These are phyloP conservation scores for Xylaria sp. DNA, from an alignment of 2,329 filamentous ascomycete species.

Conservation along the genomic window DNA sequence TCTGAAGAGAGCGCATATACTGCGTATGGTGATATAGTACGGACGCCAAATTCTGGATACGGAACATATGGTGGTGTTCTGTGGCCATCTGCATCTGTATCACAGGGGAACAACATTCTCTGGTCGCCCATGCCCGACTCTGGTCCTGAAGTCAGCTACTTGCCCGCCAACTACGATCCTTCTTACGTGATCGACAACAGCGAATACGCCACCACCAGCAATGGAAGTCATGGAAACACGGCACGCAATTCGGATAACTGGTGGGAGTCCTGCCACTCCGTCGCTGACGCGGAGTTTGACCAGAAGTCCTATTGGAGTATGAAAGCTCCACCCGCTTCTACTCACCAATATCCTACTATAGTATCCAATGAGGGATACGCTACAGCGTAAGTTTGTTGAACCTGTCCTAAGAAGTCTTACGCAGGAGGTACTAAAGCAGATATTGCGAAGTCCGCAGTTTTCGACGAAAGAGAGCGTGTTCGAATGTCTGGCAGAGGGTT, in stretches of 20 bases:
- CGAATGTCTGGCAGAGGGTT: conserved; percentile 28
- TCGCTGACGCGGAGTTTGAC: conserved; percentile 17
- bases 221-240: conserved; percentile 4
- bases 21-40: conserved; percentile 15
- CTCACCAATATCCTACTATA: conserved; percentile 10
- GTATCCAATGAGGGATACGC: conserved; percentile 6
- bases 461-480: conserved; percentile 14
- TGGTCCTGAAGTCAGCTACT: not conserved
- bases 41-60: conserved; percentile 16
- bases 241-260: conserved; percentile 2
- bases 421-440: not conserved
- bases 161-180: not conserved
- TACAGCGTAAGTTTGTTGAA: conserved; percentile 15
- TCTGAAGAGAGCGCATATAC: conserved; percentile 20
- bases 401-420: not conserved
- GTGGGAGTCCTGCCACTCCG: conserved; percentile 22
- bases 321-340: conserved; percentile 13
- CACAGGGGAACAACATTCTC: not conserved
- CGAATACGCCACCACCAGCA: not conserved
- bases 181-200: not conserved
- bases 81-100: conserved; percentile 9
- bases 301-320: conserved; percentile 24
- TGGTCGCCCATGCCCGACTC: not conserved
- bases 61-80: conserved; percentile 16
- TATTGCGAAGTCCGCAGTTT: conserved; percentile 14